A percentile compares a stretch with the other conserved stretches of the same genome.
phyloP scores from a whole-genome alignment of 2,329 filamentous ascomycete species.

The Calonectria hongkongensis region DNA sequence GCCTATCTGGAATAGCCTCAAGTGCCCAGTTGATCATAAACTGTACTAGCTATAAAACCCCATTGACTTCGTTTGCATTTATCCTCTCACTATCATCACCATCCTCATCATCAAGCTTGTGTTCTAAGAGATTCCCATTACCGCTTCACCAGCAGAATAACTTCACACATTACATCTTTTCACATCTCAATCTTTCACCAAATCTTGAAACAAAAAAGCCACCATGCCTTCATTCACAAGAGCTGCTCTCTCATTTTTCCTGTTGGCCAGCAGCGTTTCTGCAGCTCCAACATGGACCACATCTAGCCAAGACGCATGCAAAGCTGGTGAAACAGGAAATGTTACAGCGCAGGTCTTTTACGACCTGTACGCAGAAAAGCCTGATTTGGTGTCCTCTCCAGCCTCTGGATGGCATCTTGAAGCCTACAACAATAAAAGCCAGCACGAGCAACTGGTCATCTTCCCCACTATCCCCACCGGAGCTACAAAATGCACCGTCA shows the following conservation, averaged over 20 bases:
- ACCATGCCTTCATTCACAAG: slow-evolving; percentile 1
- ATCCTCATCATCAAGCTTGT: not conserved
- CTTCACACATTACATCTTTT: not conserved
- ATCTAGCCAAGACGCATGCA: not conserved
- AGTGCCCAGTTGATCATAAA: not conserved
- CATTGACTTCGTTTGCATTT: not conserved
- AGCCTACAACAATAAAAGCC: slow-evolving; percentile 14
- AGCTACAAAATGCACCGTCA: not conserved
- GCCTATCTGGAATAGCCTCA: slow-evolving; percentile 5
- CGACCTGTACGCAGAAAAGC: not conserved
- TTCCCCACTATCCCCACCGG: not conserved
- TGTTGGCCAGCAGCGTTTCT: not conserved
- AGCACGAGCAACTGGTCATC: not conserved
- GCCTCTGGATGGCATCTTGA: slow-evolving; percentile 8
- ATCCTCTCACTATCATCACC: not conserved
- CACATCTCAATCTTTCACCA: not conserved
- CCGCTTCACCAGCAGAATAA: not conserved
- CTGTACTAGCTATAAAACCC: slow-evolving; percentile 11
- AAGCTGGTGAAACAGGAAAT: slow-evolving; percentile 10
- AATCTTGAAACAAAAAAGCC: not conserved
- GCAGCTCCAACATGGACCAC: not conserved
- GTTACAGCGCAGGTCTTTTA: not conserved
- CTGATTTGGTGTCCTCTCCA: not conserved
- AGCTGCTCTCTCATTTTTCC: not conserved
- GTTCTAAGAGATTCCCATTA: not conserved